Base-by-base conservation (phyloP, 78 protist species). In the Dictyostelium capitatum region DNA sequence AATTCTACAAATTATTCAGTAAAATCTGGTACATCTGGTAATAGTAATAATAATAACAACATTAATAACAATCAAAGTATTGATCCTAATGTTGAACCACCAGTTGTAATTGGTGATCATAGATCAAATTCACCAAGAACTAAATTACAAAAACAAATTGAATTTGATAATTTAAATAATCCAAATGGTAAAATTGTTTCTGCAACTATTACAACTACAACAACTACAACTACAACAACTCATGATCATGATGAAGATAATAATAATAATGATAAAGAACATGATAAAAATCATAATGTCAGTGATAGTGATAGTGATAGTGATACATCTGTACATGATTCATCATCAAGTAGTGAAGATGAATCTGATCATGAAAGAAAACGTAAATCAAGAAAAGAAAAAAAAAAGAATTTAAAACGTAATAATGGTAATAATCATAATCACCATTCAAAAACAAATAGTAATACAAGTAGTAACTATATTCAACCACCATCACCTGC, bases 81-180 rank as follows among this genome's bases (percentile, higher is more conserved):
- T 32, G 47, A 32, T 6, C 75, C 75, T 30, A 30, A 41, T 1
- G 25, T 32, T 6, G 75, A 67, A 32, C 75, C 70, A 25, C 70
- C 75, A 6, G 75, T 67, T 25, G 75, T 67, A 67, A 67, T 67
- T 67, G 75, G 75, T 15, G 75, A 67, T 17, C 75, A 67, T 32
- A 67, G 75, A 67, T 67, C 75, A 67, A 32, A 25, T 32, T 67
- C 75, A 5, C 75, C 75, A 32, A 67, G 75, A 67, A 67, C 41
- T 3, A 67, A 67, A 25, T 62, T 32, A 11, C 70, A 62, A 62
- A 2, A 19, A 2, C 43, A 62, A 25, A n/a, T 62, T 3, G 43
- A 37, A 37, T 3, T 37, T 37, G 43, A 37, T 37, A 37, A 2
- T 37, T 37, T 37, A 37, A 37, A 37, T 37, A 37, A 37, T 37